Evolutionary conservation across 1,284 basidiomycete genomes (phyloP), one percentile per base, ranked within the genome.

Genomic region (Tausonia pullulans): DNA sequence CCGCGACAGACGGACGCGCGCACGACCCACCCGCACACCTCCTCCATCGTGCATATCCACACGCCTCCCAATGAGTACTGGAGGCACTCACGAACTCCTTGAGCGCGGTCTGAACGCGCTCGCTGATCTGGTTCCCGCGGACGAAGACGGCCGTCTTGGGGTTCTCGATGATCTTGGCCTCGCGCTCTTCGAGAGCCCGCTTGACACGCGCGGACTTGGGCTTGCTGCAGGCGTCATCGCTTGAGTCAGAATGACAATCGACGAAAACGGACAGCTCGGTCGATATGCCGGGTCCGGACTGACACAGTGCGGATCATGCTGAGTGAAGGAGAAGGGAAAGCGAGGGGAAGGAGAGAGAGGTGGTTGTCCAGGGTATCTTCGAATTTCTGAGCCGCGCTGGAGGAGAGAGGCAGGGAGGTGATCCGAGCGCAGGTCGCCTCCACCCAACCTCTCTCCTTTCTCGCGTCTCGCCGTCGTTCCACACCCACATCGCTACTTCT

Each of bases 171-270:
- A 92, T 84, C 73, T 94, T 92, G 2, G 95, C 84, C 73, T 89
- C 88, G 45, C 93, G 83, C 58, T 88, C 88, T 58, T 91, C 89
- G 70, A 96, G 74, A 0, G 85, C 95, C 68, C 96, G 83, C 78
- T 98, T 99, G n/a, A 90, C 89, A 52, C 95, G 85, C 0, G 96
- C 95, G 81, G 96, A 98, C 79, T 90, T 92, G 45, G 95, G 92
- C 81, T 97, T 97, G 76, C 91, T 92, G 66, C 4, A 53, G 41
- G 50, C 8, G 16, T 53, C 27, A 27, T 27, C 27, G 2, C 27
- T 27, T 27, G 27, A 27, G 27, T 27, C 27, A 27, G 27, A 27
- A 27, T 27, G 27, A 27, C 27, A 27, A 27, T 27, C 27, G 27
- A 27, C 27, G 27, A 27, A 27, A 27, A 27, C 27, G 27, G 27